Conservation (phyloP, 2,329 filamentous ascomycete genomes). For the Colletotrichum eleusines region DNA sequence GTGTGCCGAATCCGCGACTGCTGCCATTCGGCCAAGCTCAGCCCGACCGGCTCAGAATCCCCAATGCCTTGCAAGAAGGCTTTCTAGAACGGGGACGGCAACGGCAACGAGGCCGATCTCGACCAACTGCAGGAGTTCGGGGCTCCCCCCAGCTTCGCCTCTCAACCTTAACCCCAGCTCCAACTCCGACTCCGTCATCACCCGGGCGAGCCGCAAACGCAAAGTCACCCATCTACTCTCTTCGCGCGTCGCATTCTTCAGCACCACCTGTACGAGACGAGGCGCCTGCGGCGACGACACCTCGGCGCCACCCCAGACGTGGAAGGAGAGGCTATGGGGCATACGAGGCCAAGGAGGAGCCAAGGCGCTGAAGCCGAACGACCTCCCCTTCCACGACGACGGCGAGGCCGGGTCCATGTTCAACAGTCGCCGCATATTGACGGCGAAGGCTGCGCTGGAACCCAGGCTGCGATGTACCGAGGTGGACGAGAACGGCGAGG, state of each 20-base stretch:
- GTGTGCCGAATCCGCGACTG: constrained; percentile 24
- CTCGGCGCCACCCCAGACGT: constrained; percentile 51
- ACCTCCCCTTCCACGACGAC: constrained; percentile 70
- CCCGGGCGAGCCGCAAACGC: constrained; percentile 26
- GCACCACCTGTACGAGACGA: constrained; percentile 47
- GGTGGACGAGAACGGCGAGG: constrained; percentile 91
- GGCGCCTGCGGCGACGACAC: constrained; percentile 46
- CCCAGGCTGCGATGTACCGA: constrained; percentile 92
- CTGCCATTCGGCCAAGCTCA: constrained; percentile 9
- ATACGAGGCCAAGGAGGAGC: constrained; percentile 52
- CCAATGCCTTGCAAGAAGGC: constrained; percentile 23
- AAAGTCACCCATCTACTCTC: background rate
- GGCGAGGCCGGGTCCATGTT: constrained; percentile 73
- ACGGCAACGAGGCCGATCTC: constrained; percentile 42
- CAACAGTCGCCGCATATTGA: constrained; percentile 76
- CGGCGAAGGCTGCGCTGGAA: constrained; percentile 84
- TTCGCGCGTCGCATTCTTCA: constrained; percentile 44
- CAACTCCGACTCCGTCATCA: constrained; percentile 43
- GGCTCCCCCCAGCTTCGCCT: constrained; percentile 48
- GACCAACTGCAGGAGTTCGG: constrained; percentile 35
- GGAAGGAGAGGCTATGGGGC: constrained; percentile 65
- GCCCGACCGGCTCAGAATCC: constrained; percentile 21
- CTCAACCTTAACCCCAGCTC: constrained; percentile 47
- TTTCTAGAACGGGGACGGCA: constrained; percentile 43
- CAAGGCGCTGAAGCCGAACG: constrained; percentile 65